phyloP scores from a whole-genome alignment of 768 basidiomycete genomes.

The Suillus luteus region DNA sequence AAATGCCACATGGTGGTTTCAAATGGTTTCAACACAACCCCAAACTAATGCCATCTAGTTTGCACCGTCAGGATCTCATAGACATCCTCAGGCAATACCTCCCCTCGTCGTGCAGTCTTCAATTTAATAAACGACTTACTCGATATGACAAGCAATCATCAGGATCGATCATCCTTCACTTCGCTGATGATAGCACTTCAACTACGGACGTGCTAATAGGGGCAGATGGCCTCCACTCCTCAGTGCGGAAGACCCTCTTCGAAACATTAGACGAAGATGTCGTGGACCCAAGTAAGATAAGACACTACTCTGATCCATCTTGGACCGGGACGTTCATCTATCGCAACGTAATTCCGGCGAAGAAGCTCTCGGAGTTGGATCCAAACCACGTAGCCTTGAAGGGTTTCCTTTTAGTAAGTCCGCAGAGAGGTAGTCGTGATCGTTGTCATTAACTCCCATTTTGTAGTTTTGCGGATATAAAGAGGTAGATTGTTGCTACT shows the following conservation, averaged over 20 bases:
- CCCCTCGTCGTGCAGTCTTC: constrained; percentile 21
- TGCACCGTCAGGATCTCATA: constrained; percentile 33
- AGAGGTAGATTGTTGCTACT: background rate
- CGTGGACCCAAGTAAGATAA: constrained; percentile 17
- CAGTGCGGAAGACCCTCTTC: constrained; percentile 19
- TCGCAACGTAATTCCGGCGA: constrained; percentile 36
- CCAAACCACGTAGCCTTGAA: constrained; percentile 22
- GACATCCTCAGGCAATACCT: constrained; percentile 24
- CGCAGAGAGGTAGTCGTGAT: background rate
- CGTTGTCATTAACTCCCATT: background rate
- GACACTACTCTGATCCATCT: constrained; percentile 24
- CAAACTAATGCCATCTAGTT: background rate
- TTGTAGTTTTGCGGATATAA: constrained; percentile 12
- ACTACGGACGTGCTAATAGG: constrained; percentile 43
- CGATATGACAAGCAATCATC: constrained; percentile 20
- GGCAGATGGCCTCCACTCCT: constrained; percentile 40
- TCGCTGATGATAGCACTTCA: constrained; percentile 36
- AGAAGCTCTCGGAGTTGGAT: constrained; percentile 25
- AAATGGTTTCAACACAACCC: constrained; percentile 7
- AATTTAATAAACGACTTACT: constrained; percentile 35
- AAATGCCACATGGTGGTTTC: constrained; percentile 10
- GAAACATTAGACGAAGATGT: constrained; percentile 25
- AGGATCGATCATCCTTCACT: constrained; percentile 22
- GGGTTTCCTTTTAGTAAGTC: constrained; percentile 21
- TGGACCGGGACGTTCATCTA: constrained; percentile 45